Evolutionary conservation across 2,329 filamentous ascomycete genomes (phyloP).

Genomic region (Exutisphaerella laricina): DNA sequence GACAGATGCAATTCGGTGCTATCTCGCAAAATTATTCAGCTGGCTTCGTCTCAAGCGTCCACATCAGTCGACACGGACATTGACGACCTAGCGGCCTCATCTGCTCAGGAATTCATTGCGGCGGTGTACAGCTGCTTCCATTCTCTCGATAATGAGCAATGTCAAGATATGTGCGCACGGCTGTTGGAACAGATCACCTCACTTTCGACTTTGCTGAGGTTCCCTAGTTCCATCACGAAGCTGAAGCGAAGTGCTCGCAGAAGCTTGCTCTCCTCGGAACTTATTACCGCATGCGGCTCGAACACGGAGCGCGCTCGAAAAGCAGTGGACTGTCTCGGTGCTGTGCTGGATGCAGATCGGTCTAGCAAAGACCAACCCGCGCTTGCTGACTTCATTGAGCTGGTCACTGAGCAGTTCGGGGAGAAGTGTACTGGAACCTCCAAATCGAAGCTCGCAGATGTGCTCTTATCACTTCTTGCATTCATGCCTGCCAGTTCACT

Average conservation of each 20-base stretch:
- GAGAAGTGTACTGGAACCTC: too few species aligned
- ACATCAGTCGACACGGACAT: not conserved
- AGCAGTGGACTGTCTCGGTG: not conserved
- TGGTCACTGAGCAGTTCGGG: not conserved
- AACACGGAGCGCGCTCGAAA: not conserved
- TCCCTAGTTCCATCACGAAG: not conserved
- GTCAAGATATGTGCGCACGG: not conserved
- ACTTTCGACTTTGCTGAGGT: conserved; percentile 1
- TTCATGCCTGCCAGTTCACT: not conserved
- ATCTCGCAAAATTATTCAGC: conserved; percentile 9
- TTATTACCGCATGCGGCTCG: too few species aligned
- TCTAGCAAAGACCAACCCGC: not conserved
- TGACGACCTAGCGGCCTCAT: not conserved
- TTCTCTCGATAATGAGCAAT: conserved; percentile 6
- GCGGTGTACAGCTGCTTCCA: conserved; percentile 10
- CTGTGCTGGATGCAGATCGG: not conserved
- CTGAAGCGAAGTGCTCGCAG: not conserved
- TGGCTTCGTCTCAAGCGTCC: conserved; percentile 8
- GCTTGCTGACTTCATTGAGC: not conserved
- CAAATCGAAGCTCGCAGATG: too few species aligned
- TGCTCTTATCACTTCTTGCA: not conserved
- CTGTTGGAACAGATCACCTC: conserved; percentile 5
- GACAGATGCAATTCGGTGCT: not conserved
- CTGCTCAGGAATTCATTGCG: conserved; percentile 16
- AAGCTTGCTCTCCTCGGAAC: not conserved